A percentile compares a stretch with the other conserved stretches of the same genome.
phyloP scores from a whole-genome alignment of 2,329 filamentous ascomycete genomes.

The Tolypocladium album region DNA sequence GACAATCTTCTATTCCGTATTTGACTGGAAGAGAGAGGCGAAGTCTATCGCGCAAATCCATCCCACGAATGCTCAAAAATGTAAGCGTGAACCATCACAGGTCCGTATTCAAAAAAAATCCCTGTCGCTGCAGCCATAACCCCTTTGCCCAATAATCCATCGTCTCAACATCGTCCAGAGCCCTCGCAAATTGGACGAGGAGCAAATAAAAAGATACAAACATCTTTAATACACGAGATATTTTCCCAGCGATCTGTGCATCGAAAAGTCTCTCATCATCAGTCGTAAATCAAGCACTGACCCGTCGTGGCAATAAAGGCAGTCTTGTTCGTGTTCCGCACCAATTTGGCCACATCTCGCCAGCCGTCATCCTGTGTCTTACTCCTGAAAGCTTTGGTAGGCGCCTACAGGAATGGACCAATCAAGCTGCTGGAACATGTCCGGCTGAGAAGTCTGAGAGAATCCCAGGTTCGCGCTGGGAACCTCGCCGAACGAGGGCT shows the following conservation, averaged over 20 bases:
- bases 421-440: constrained; percentile 34
- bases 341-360: neutral
- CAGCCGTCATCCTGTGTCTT: neutral
- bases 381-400: neutral
- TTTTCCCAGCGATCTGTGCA: neutral
- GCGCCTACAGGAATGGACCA: constrained; percentile 15
- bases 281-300: neutral
- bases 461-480: constrained; percentile 40
- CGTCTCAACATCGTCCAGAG: neutral
- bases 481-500: constrained; percentile 38
- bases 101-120: neutral
- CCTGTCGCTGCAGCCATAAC: neutral
- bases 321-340: neutral
- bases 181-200: neutral
- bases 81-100: neutral
- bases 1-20: neutral
- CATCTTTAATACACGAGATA: neutral
- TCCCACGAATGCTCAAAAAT: neutral
- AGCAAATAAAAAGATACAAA: neutral
- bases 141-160: neutral
- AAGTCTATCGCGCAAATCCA: neutral
- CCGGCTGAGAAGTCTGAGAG: constrained; percentile 40
- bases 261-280: neutral
- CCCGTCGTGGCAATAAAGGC: neutral
- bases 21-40: neutral